Base-by-base conservation (phyloP, 2,329 filamentous ascomycete genomes). In the Penicillium sumatraense region DNA sequence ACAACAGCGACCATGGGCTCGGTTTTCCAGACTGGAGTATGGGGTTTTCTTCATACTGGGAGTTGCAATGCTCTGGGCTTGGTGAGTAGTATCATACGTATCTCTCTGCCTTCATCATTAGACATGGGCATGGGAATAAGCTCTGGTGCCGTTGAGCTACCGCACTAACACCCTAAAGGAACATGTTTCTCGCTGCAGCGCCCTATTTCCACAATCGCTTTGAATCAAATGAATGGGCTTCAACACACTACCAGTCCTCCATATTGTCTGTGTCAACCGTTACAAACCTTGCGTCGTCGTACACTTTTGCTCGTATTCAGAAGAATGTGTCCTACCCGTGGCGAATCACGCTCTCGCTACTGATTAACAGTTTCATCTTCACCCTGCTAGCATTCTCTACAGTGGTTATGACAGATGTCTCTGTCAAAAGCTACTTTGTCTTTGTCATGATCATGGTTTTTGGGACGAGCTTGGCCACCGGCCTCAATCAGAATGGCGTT, bases 101-200 rank as follows among this genome's bases (percentile, higher is more conserved):
- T 45, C 13, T 27, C 8, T 23, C 14, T 13, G n/a, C 6, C 5
- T 27, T 33, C 13, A 5, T 16, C 23, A 16, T 20, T 11, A 11
- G 14, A 6, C n/a, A 26, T n/a, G 8, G 5, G n/a, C 11, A 23
- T 6, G n/a, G 10, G 41, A 13, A 27, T 44, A n/a, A 18, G 21
- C 41, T 10, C 14, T 9, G 23, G 3, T 18, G 14, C 8, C 18
- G 24, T n/a, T 14, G 40, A 42, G 16, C 23, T 4, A 14, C 24
- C 23, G 41, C 20, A 31, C 26, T 46, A 51, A 46, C 29, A 42
- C 44, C 36, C 26, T 20, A n/a, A 46, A 59, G 91, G 91, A 98
- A 98, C 79, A 97, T 97, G 93, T 97, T 98, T 74, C 85, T 98
- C 64, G 93, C 95, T 42, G 92, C 93, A 8, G 91, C 91, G 1